Base-by-base conservation (phyloP, 2,329 filamentous ascomycete genomes). In the Aschersonia sp. region DNA sequence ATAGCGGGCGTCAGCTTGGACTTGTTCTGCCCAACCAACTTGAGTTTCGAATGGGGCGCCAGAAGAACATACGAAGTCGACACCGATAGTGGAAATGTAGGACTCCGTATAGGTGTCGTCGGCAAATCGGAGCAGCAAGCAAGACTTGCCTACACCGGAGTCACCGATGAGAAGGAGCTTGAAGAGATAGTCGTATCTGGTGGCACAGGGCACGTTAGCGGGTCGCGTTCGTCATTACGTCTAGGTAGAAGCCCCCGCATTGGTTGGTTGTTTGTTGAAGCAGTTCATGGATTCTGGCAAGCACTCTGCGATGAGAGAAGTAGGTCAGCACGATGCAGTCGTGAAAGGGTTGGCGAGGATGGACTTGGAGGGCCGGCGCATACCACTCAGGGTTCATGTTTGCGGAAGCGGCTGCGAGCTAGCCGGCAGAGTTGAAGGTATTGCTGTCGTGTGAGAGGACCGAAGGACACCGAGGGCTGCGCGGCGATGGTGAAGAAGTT, bases 81-180 rank as follows among this genome's bases (percentile, higher is more conserved):
- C 92, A 69, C 92, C 92, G 70, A 98, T 98, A 59, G 92, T 98
- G 55, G 92, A 97, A 74, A 98, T 98, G 76, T 97, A 98, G 68
- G 87, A 94, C 75, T 97, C 92, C 52, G 92, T 98, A 77, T 97
- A 98, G 69, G 92, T 97, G 65, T 96, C 89, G 67, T 96, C 92
- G 65, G 92, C 92, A 65, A 98, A 98, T 74, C 92, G 89, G 66
- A 98, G 78, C 59, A 98, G 78, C 74, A 98, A 70, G 73, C 92
- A 98, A 65, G 92, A 98, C 84, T 98, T 98, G 84, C 92, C 92
- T 64, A 98, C 92, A 82, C 92, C 92, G 69, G 92, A 98, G 70
- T 98, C 92, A 72, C 92, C 92, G 82, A 98, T 98, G 76, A 98
- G 91, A 71, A 98, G 87, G 58, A 98, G 89, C 83, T 98, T 98